Conservation (phyloP, 139 green algal genomes). For the Spirogloea muscicola region DNA sequence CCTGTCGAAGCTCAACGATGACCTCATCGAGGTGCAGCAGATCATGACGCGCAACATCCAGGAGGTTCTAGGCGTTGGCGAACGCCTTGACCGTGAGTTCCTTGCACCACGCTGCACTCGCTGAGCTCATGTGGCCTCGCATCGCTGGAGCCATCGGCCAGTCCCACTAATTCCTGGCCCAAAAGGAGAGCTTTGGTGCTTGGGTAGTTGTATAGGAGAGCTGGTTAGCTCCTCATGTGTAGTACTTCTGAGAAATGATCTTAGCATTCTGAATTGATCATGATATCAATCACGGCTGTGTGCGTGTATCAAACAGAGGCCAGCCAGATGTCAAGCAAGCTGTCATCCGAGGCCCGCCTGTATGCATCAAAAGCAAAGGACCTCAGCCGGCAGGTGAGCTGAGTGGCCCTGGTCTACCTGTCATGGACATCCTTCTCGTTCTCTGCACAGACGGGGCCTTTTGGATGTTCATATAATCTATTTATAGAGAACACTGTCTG, state of each 20-base stretch:
- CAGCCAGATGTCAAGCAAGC: conserved; percentile 70
- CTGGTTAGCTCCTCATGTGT: conserved; percentile 1
- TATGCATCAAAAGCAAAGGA: conserved; percentile 82
- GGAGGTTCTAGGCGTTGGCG: conserved; percentile 93
- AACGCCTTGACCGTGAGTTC: conserved; percentile 74
- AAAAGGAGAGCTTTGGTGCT: not conserved
- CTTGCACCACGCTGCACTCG: not conserved
- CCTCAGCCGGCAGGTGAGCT: conserved; percentile 68
- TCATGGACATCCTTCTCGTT: not conserved
- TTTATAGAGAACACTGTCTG: not conserved
- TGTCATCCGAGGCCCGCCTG: conserved; percentile 77
- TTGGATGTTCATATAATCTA: too few relatives aligned
- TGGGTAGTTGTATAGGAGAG: not conserved
- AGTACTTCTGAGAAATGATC: not conserved
- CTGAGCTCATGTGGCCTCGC: not conserved
- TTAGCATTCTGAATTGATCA: not conserved
- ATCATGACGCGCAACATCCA: conserved; percentile 99
- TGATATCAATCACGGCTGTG: not conserved
- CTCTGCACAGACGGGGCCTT: too few relatives aligned
- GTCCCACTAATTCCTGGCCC: not conserved
- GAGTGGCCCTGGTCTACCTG: not conserved
- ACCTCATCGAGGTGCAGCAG: conserved; percentile 71
- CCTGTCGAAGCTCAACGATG: conserved; percentile 75
- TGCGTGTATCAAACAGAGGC: conserved; percentile 62
- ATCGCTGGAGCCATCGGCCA: not conserved